phyloP scores from a whole-genome alignment of 1,284 basidiomycete genomes.

The Cutaneotrichosporon dermatis region DNA sequence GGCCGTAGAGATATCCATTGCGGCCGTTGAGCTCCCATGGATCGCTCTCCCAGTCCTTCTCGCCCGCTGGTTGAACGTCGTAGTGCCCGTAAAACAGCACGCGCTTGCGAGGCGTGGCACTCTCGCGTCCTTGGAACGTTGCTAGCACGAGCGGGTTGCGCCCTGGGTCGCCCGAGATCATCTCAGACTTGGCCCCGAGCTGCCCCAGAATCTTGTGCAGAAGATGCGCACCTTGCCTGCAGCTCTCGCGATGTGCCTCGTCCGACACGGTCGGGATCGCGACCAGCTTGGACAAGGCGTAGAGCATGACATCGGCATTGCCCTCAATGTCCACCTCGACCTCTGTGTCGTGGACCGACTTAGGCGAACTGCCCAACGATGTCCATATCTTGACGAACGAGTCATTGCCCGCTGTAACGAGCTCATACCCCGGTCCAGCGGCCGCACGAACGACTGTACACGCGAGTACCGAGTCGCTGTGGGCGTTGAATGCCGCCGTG shows the following conservation, averaged over 20 bases:
- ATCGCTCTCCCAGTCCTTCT: slow-evolving; percentile 72
- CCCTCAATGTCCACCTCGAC: slow-evolving; percentile 28
- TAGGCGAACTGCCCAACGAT: neutral
- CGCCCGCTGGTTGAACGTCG: slow-evolving; percentile 78
- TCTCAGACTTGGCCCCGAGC: slow-evolving; percentile 70
- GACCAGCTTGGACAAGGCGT: slow-evolving; percentile 77
- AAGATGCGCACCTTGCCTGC: slow-evolving; percentile 86
- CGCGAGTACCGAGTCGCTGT: slow-evolving; percentile 75
- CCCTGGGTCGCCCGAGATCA: slow-evolving; percentile 57
- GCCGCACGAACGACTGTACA: slow-evolving; percentile 54
- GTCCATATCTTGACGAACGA: slow-evolving; percentile 66
- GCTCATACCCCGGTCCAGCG: slow-evolving; percentile 36
- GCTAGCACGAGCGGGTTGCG: slow-evolving; percentile 79
- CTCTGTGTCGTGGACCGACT: slow-evolving; percentile 5
- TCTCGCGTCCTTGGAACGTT: slow-evolving; percentile 63
- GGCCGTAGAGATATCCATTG: slow-evolving; percentile 86
- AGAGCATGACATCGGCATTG: slow-evolving; percentile 52
- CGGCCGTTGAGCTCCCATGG: slow-evolving; percentile 78
- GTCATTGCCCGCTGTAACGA: slow-evolving; percentile 82
- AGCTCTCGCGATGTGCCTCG: slow-evolving; percentile 65
- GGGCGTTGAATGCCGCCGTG: slow-evolving; percentile 72
- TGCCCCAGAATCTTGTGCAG: slow-evolving; percentile 78
- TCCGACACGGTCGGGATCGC: slow-evolving; percentile 81
- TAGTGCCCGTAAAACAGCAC: slow-evolving; percentile 90
- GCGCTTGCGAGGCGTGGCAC: slow-evolving; percentile 55